phyloP scores from a whole-genome alignment of 371 early-diverging fungal genomes.

The Rhizopus sp. region DNA sequence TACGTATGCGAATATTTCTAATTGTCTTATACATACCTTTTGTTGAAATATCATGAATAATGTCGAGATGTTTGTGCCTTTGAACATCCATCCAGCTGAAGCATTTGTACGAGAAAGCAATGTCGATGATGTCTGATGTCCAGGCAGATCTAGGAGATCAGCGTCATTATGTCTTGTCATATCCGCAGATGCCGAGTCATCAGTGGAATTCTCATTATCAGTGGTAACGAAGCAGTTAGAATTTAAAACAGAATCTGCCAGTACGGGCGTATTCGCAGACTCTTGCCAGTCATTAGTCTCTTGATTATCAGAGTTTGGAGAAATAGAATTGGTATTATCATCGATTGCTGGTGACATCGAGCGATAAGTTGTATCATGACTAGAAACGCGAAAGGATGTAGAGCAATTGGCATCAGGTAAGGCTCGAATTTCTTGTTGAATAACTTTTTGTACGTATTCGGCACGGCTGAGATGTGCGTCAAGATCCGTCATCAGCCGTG shows the following conservation, averaged over 20 bases:
- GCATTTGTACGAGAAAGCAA: conserved; percentile 14
- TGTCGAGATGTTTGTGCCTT: conserved; percentile 19
- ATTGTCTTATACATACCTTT: conserved; percentile 4
- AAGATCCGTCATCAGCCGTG: conserved; percentile 21
- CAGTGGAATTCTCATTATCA: conserved; percentile 23
- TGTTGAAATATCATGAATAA: conserved; percentile 20
- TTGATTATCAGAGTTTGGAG: conserved; percentile 21
- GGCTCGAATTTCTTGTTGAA: conserved; percentile 20
- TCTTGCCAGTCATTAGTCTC: conserved; percentile 22
- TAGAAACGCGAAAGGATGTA: conserved; percentile 17
- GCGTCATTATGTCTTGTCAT: conserved; percentile 19
- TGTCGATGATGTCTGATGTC: conserved; percentile 18
- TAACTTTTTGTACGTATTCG: conserved; percentile 22
- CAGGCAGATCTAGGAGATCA: conserved; percentile 20
- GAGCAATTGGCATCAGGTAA: conserved; percentile 20
- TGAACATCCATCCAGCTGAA: conserved; percentile 21
- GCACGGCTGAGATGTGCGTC: conserved; percentile 18
- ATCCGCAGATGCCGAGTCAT: conserved; percentile 21
- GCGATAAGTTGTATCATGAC: conserved; percentile 19
- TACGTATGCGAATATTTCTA: no score
- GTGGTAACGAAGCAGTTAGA: conserved; percentile 21
- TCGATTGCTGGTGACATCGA: conserved; percentile 21
- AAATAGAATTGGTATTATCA: conserved; percentile 18
- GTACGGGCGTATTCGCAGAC: conserved; percentile 19
- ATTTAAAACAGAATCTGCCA: conserved; percentile 21